These are phyloP conservation scores for Metschnikowia bowlesiae DNA, from an alignment of 805 yeast genomes.

Conservation along the genomic window DNA sequence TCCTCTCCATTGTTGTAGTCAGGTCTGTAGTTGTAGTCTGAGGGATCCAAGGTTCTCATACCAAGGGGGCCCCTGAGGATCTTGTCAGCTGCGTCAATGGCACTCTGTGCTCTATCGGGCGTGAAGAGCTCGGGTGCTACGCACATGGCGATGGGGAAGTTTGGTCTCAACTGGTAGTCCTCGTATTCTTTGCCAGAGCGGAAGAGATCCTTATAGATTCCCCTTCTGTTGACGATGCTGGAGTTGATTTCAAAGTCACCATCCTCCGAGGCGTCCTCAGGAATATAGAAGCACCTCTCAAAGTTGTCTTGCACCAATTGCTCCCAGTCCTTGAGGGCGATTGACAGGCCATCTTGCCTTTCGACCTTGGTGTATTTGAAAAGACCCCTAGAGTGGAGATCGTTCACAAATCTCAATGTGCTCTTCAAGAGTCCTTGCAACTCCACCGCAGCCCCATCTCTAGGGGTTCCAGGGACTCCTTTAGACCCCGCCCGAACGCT, in stretches of 20 bases:
- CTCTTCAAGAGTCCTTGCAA: constrained; percentile 86
- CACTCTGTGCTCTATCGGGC: constrained; percentile 53
- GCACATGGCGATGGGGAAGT: constrained; percentile 87
- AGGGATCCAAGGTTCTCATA: constrained; percentile 87
- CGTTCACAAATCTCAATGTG: constrained; percentile 71
- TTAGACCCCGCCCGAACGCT: constrained; percentile 74
- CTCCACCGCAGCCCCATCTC: constrained; percentile 96
- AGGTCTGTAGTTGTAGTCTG: constrained; percentile 89
- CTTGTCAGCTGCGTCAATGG: constrained; percentile 67
- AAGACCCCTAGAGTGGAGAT: constrained; percentile 47
- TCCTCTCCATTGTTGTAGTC: constrained; percentile 79
- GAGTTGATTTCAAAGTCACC: constrained; percentile 56
- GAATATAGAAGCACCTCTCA: constrained; percentile 76
- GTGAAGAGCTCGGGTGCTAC: constrained; percentile 92
- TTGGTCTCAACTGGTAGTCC: constrained; percentile 90
- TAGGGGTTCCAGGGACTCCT: constrained; percentile 96
- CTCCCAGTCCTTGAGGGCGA: constrained; percentile 71
- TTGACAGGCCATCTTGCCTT: constrained; percentile 51
- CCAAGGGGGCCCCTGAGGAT: constrained; percentile 86
- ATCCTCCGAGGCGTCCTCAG: constrained; percentile 61
- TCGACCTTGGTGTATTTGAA: constrained; percentile 58
- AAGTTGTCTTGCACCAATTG: constrained; percentile 62
- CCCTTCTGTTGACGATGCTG: constrained; percentile 75
- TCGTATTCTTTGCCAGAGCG: constrained; percentile 81
- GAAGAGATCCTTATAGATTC: constrained; percentile 87